Evolutionary conservation across 192 early-diverging fungal species (phyloP).

Genomic region (Tieghemiomyces parasiticus): DNA sequence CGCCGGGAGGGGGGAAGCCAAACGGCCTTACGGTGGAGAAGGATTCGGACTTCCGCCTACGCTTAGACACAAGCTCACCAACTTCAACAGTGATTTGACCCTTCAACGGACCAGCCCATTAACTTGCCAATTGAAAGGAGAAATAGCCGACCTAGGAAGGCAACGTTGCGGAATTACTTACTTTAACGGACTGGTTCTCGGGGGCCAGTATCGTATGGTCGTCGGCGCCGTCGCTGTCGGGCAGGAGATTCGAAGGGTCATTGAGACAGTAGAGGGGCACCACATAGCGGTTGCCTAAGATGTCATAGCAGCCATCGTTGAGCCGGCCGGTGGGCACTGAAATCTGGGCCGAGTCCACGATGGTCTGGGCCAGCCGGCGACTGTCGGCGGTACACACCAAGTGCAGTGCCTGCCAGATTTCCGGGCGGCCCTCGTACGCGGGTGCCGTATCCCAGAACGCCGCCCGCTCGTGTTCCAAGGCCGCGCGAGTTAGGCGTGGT

Average conservation of each 20-base stretch:
- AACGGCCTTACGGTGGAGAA: background rate
- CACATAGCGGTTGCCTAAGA: conserved; percentile 50
- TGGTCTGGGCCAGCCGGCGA: conserved; percentile 34
- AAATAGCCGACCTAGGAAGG: background rate
- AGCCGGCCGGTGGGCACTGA: conserved; percentile 53
- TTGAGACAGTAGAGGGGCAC: conserved; percentile 52
- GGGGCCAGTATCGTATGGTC: background rate
- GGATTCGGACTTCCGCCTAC: background rate
- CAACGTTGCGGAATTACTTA: too few relatives aligned
- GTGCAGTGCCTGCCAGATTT: conserved; percentile 66
- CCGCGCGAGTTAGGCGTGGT: background rate
- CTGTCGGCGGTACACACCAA: conserved; percentile 36
- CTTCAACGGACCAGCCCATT: background rate
- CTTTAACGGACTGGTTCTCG: background rate
- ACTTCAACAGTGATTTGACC: too few relatives aligned
- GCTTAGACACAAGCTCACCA: too few relatives aligned
- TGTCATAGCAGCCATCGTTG: conserved; percentile 66
- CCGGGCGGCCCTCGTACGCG: conserved; percentile 48
- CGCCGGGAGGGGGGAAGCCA: too few relatives aligned
- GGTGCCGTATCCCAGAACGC: conserved; percentile 66
- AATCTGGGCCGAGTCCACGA: conserved; percentile 51
- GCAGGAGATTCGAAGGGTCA: conserved; percentile 34
- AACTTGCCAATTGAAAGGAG: background rate
- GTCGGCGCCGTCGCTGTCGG: conserved; percentile 5
- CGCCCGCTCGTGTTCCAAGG: conserved; percentile 32